Conservation (phyloP, 129 eudicot genomes). For the Artemisia annua region DNA sequence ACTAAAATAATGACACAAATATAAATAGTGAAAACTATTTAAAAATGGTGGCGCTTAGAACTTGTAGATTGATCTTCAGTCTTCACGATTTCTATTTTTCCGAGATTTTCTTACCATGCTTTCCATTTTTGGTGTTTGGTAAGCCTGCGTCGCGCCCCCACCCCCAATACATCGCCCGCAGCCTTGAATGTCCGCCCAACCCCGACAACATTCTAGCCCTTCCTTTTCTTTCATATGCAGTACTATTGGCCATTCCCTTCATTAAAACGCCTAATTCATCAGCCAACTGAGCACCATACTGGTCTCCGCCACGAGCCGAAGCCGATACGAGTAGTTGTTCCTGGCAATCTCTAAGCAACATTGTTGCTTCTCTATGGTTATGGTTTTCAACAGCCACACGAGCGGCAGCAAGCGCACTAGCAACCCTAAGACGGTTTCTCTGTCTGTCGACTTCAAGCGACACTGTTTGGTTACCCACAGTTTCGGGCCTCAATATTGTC, state of each 20-base stretch:
- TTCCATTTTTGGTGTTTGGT: conserved; percentile 76
- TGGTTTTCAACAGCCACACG: conserved; percentile 62
- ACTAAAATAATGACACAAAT: too few species aligned
- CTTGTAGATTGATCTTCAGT: conserved; percentile 47
- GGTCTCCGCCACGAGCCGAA: conserved; percentile 51
- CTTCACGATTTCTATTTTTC: conserved; percentile 12
- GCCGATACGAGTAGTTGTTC: conserved; percentile 40
- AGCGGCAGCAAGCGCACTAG: conserved; percentile 74
- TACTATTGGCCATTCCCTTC: conserved; percentile 70
- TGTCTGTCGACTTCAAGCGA: conserved; percentile 74
- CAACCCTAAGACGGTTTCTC: conserved; percentile 58
- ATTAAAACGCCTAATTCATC: conserved; percentile 73
- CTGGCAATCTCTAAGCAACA: conserved; percentile 47
- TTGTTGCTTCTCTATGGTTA: conserved; percentile 49
- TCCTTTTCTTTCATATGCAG: conserved; percentile 63
- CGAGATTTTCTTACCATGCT: conserved; percentile 74
- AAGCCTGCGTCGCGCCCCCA: conserved; percentile 59
- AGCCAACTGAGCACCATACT: conserved; percentile 51
- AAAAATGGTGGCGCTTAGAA: conserved; percentile 41
- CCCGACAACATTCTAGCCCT: conserved; percentile 85
- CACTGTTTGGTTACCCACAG: conserved; percentile 24
- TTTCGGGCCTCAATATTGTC: conserved; percentile 57
- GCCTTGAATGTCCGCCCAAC: conserved; percentile 85
- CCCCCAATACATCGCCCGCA: conserved; percentile 65
- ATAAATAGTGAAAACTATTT: too few species aligned